Evolutionary conservation across 2,329 filamentous ascomycete genomes (phyloP).

Genomic region (Beauveria sp.): DNA sequence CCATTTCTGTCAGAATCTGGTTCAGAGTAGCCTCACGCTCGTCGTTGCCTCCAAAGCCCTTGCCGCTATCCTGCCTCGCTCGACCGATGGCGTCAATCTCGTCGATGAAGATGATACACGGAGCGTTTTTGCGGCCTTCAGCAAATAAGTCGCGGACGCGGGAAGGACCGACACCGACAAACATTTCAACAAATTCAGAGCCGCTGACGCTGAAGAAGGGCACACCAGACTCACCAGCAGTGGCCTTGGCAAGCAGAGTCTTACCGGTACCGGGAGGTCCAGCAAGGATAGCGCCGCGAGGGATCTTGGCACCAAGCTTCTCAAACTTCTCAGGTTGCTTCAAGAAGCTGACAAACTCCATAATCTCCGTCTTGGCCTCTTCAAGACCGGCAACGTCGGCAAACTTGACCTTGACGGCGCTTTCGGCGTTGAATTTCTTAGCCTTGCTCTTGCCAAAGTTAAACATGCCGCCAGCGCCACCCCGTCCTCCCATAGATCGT

Average conservation of each 20-base stretch:
- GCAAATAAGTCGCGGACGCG: conserved; percentile 91
- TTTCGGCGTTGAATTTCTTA: conserved; percentile 96
- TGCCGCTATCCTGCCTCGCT: conserved; percentile 70
- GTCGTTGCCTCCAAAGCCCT: conserved; percentile 77
- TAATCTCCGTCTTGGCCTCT: conserved; percentile 95
- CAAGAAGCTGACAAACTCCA: conserved; percentile 97
- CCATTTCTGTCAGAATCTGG: conserved; percentile 98
- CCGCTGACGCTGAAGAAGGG: conserved; percentile 98
- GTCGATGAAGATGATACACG: conserved; percentile 99
- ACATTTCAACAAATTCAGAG: conserved; percentile 99
- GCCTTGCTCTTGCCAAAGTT: conserved; percentile 93
- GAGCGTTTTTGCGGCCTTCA: conserved; percentile 89
- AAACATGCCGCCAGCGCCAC: conserved; percentile 70
- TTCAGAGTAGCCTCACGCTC: conserved; percentile 96
- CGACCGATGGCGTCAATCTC: conserved; percentile 98
- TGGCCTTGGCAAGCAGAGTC: conserved; percentile 93
- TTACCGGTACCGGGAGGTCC: conserved; percentile 99
- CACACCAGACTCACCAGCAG: conserved; percentile 90
- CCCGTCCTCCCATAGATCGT: conserved; percentile 62
- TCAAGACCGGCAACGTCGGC: conserved; percentile 95
- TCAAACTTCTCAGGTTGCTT: conserved; percentile 90
- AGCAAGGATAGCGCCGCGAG: conserved; percentile 89
- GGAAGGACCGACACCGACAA: conserved; percentile 95
- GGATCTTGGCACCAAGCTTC: conserved; percentile 93
- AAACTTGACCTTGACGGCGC: conserved; percentile 94